Conservation (phyloP, 2,329 filamentous ascomycete species). For the Samsoniella hepiali region DNA sequence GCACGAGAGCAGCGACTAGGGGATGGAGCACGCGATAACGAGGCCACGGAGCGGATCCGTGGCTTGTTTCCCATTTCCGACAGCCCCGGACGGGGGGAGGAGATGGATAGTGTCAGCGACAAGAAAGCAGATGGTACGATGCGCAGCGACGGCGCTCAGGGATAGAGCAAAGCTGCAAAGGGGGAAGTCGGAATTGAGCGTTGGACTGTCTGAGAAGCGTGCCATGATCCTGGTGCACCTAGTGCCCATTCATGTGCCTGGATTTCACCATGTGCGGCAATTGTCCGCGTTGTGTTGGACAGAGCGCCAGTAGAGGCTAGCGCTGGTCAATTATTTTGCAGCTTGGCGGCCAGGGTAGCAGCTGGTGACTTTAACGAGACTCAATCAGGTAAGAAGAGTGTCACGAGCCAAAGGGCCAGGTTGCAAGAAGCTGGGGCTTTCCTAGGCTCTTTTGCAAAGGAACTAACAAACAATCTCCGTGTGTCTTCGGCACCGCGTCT, state of each 20-base stretch:
- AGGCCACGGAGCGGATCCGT: constrained; percentile 1
- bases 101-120: neutral
- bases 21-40: constrained; percentile 12
- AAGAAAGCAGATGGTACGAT: neutral
- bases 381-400: neutral
- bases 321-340: neutral
- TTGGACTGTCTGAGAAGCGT: neutral
- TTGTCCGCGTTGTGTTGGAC: neutral
- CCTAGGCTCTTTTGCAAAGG: neutral
- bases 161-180: neutral
- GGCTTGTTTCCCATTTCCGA: constrained; percentile 10
- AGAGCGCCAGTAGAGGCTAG: constrained; percentile 2
- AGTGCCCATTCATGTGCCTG: constrained; percentile 12
- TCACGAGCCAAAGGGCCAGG: neutral
- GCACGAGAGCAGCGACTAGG: constrained; percentile 10
- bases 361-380: neutral
- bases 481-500: neutral
- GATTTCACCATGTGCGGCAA: constrained; percentile 3
- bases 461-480: neutral
- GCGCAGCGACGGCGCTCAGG: neutral
- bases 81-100: neutral
- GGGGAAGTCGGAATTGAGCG: neutral
- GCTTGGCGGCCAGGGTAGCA: neutral
- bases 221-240: neutral
- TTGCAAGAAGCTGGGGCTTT: neutral